phyloP scores from a whole-genome alignment of 257 asterid species.

The Solanum peruvianum region DNA sequence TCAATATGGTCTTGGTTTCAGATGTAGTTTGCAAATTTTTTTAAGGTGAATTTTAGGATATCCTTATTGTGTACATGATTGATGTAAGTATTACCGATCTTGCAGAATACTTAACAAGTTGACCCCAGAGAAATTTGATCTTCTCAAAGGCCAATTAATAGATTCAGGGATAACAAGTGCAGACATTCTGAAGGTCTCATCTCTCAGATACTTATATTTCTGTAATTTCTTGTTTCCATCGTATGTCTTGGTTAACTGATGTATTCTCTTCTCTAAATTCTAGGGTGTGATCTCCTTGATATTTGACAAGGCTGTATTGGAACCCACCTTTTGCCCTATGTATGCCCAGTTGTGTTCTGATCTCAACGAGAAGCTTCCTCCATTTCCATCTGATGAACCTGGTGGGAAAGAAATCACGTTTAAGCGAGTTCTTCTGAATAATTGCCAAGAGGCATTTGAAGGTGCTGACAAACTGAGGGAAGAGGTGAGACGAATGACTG shows the following conservation, averaged over 20 bases:
- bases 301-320: conserved; percentile 8
- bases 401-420: conserved; percentile 88
- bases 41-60: neutral
- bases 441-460: conserved; percentile 94
- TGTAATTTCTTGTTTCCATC: neutral
- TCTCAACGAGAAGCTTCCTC: conserved; percentile 73
- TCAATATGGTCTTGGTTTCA: neutral
- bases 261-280: neutral
- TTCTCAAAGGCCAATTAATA: conserved; percentile 7
- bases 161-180: conserved; percentile 11
- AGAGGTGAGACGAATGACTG: conserved; percentile 70
- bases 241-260: neutral
- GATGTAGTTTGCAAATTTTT: neutral
- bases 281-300: conserved; percentile 8
- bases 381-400: conserved; percentile 89
- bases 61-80: neutral
- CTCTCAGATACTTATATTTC: neutral
- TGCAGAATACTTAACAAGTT: conserved; percentile 17
- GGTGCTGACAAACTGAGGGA: conserved; percentile 76
- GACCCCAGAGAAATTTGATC: conserved; percentile 18
- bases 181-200: conserved; percentile 6
- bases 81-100: neutral
- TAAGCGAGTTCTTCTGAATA: conserved; percentile 70
- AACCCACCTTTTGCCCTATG: conserved; percentile 10
- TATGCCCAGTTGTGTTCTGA: conserved; percentile 56